Percentiles rank a stretch among this genome's conserved stretches.
Conservation (phyloP, 2,329 filamentous ascomycete species). For the Eutypella sp. region DNA sequence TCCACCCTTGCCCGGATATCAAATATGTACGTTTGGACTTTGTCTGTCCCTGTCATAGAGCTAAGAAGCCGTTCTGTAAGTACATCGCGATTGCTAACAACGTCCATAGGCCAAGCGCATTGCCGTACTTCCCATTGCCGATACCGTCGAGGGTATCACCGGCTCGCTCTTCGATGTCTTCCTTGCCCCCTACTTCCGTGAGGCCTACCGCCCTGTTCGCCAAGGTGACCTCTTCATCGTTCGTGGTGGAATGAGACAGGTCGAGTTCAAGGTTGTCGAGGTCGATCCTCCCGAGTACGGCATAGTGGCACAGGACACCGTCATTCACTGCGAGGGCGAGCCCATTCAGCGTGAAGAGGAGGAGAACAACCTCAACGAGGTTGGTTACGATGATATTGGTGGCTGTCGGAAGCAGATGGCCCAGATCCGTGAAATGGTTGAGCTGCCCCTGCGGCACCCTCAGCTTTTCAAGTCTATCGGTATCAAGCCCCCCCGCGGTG, state of each 20-base stretch:
- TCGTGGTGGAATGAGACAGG: constrained; percentile 95
- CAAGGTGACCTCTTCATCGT: constrained; percentile 98
- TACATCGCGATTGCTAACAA: constrained; percentile 23
- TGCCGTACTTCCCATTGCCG: constrained; percentile 94
- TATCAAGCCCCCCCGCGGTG: constrained; percentile 98
- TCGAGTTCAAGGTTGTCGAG: constrained; percentile 99
- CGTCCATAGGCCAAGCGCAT: constrained; percentile 98
- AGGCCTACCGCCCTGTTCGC: constrained; percentile 94
- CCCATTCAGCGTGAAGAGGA: constrained; percentile 96
- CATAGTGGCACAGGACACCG: constrained; percentile 96
- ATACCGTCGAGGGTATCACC: constrained; percentile 95
- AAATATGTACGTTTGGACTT: constrained; percentile 79
- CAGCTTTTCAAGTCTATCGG: constrained; percentile 99
- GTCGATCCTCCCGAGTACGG: constrained; percentile 98
- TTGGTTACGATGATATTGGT: constrained; percentile 98
- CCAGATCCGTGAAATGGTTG: constrained; percentile 97
- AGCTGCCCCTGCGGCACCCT: constrained; percentile 91
- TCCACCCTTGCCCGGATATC: constrained; percentile 97
- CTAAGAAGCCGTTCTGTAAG: not conserved
- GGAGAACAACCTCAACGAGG: constrained; percentile 98
- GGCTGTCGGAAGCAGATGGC: constrained; percentile 99
- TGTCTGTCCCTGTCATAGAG: constrained; percentile 1
- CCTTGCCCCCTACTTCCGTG: constrained; percentile 98
- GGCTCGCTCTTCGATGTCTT: constrained; percentile 98
- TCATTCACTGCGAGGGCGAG: constrained; percentile 98